Evolutionary conservation across 192 early-diverging fungal genomes (phyloP).

Genomic region (Umbelopsis sp.): DNA sequence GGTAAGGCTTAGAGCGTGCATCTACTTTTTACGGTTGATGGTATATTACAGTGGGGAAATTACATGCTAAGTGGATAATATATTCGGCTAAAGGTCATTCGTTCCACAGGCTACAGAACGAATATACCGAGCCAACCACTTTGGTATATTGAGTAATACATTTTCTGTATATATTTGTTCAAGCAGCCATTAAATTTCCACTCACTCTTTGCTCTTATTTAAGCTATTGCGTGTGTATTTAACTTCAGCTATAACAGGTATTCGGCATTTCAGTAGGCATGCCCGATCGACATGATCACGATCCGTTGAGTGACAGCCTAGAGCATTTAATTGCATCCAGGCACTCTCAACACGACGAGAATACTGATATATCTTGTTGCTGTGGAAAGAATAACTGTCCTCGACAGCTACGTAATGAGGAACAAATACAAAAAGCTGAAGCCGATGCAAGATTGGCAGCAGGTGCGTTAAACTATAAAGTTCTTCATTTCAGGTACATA

Average conservation of each 20-base stretch:
- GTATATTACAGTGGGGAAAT: too few relatives aligned
- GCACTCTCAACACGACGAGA: neutral
- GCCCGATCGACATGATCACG: neutral
- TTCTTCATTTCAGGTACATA: neutral
- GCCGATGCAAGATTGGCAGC: slow-evolving; percentile 43
- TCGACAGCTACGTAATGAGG: slow-evolving; percentile 1
- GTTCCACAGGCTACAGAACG: too few relatives aligned
- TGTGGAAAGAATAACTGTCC: slow-evolving; percentile 30
- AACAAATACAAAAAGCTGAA: slow-evolving; percentile 35
- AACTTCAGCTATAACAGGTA: neutral
- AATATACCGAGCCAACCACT: too few relatives aligned
- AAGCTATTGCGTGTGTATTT: too few relatives aligned
- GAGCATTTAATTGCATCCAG: slow-evolving; percentile 4
- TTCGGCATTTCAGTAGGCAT: neutral
- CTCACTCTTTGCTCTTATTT: too few relatives aligned
- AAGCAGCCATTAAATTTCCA: too few relatives aligned
- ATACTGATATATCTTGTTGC: slow-evolving; percentile 22
- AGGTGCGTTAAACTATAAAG: slow-evolving; percentile 29
- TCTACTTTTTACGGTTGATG: too few relatives aligned
- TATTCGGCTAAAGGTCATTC: too few relatives aligned
- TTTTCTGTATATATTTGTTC: too few relatives aligned
- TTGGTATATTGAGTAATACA: too few relatives aligned
- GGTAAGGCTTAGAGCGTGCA: too few relatives aligned
- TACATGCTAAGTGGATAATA: too few relatives aligned
- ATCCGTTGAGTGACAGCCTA: slow-evolving; percentile 3